Conservation (phyloP, 2,329 filamentous ascomycete genomes). For the Hypomyces rosellus region DNA sequence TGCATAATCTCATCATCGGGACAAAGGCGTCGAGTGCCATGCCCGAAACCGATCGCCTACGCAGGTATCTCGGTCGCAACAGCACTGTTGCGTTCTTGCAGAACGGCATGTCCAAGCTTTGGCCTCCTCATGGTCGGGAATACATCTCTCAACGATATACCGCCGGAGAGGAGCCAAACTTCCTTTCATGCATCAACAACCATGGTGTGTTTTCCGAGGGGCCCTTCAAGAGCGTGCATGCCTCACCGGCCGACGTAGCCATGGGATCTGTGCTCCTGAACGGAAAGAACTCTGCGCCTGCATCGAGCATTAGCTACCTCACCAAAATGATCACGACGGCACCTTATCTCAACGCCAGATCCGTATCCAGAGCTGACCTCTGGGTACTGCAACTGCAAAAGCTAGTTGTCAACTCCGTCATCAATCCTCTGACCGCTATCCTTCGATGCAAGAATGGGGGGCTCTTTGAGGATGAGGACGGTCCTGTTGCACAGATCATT, state of each 20-base stretch:
- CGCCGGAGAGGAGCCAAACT: constrained; percentile 49
- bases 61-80: constrained; percentile 52
- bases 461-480: constrained; percentile 53
- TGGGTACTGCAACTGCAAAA: constrained; percentile 74
- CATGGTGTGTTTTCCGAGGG: constrained; percentile 49
- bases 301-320: constrained; percentile 30
- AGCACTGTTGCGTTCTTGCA: constrained; percentile 81
- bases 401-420: constrained; percentile 69
- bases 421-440: constrained; percentile 81
- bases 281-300: background rate
- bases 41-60: constrained; percentile 52
- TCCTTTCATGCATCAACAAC: constrained; percentile 60
- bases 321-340: constrained; percentile 35
- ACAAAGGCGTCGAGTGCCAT: constrained; percentile 68
- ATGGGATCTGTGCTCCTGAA: constrained; percentile 40
- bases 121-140: constrained; percentile 43
- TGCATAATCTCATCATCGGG: constrained; percentile 70
- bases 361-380: constrained; percentile 37
- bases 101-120: constrained; percentile 73
- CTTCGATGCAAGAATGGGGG: constrained; percentile 73
- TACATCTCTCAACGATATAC: constrained; percentile 39
- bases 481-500: constrained; percentile 52
- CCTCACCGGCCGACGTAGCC: constrained; percentile 41
- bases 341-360: constrained; percentile 35
- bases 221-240: constrained; percentile 46